Percentiles rank a stretch among this genome's conserved stretches.
Conservation (phyloP, 1,139 yeast genomes). For the Eremothecium gossypii region DNA sequence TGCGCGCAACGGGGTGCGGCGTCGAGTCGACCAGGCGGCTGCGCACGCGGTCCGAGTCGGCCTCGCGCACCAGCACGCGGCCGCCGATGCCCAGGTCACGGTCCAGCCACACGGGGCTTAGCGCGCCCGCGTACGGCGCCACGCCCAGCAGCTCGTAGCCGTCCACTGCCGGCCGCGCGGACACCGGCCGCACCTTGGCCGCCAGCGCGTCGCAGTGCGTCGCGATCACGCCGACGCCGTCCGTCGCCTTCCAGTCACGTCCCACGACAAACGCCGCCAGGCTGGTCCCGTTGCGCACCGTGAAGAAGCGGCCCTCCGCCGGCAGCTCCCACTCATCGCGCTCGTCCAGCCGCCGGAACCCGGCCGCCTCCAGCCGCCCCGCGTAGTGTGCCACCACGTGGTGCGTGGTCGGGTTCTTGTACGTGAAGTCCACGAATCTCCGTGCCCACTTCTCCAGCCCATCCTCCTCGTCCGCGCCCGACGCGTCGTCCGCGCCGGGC, state of each 20-base stretch:
- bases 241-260: conserved; percentile 43
- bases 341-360: conserved; percentile 47
- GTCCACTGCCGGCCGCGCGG: conserved; percentile 39
- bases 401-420: conserved; percentile 51
- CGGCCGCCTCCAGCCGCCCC: conserved; percentile 37
- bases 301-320: conserved; percentile 41
- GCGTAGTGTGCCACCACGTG: conserved; percentile 46
- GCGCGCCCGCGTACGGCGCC: conserved; percentile 57
- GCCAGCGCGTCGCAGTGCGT: conserved; percentile 54
- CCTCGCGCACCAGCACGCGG: conserved; percentile 38
- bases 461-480: not conserved
- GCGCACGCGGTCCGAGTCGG: conserved; percentile 30
- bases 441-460: conserved; percentile 25
- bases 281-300: conserved; percentile 47
- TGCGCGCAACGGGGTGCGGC: conserved; percentile 55
- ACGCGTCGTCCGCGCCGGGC: not conserved
- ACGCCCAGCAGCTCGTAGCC: conserved; percentile 59
- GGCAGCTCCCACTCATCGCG: conserved; percentile 37
- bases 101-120: conserved; percentile 51
- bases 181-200: conserved; percentile 48
- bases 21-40: conserved; percentile 45
- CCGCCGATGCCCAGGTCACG: conserved; percentile 66
- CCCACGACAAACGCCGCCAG: conserved; percentile 53
- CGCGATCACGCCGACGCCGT: conserved; percentile 53
- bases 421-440: conserved; percentile 50